Evolutionary conservation across 2,329 filamentous ascomycete species (phyloP), one percentile per base, ranked within the genome.

Genomic region (Scorias spongiosa): DNA sequence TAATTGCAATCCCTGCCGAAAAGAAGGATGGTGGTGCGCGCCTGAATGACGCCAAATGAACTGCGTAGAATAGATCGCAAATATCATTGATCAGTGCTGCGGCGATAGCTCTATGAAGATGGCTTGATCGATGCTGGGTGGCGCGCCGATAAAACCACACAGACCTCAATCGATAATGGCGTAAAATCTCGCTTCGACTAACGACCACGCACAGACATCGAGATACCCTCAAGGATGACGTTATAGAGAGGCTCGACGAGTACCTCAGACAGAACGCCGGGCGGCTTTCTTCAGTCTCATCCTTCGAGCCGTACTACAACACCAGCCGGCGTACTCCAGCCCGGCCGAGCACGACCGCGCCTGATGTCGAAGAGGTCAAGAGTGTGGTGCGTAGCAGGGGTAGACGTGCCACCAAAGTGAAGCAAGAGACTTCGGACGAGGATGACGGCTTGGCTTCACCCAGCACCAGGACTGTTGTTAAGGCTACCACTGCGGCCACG

Each of bases 241-340:
- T 96, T 47, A 84, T 89, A 58, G 63, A 72, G 46, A 75, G 75
- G 39, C 75, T 93, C 50, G 83, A 93, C 54, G 73, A 80, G 40
- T 80, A 78, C 63, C 75, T 93, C 39, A 71, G 76, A 52, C 70
- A 75, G 49, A 82, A 94, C 66, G 70, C 75, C 53, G 68, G 74
- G 50, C 71, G 70, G 48, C 81, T 84, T 58, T 69, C 73, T 42
- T 68, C 69, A 46, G 76, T 87, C 51, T 65, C 78, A 44, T 70
- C 68, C 44, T 75, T 94, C 59, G 66, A 73, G 48, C 78, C 81
- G 47, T 95, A 86, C 72, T 95, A 84, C 69, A 76, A 74, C 59
- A 46, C 48, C 15, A 80, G 81, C 60, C 69, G 72, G 53, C 72
- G 73, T 39, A 73, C 72, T 40, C 71, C 71, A 6, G 58, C 67